phyloP scores from a whole-genome alignment of 495 filamentous ascomycete species.

The Amniculicola lignicola region DNA sequence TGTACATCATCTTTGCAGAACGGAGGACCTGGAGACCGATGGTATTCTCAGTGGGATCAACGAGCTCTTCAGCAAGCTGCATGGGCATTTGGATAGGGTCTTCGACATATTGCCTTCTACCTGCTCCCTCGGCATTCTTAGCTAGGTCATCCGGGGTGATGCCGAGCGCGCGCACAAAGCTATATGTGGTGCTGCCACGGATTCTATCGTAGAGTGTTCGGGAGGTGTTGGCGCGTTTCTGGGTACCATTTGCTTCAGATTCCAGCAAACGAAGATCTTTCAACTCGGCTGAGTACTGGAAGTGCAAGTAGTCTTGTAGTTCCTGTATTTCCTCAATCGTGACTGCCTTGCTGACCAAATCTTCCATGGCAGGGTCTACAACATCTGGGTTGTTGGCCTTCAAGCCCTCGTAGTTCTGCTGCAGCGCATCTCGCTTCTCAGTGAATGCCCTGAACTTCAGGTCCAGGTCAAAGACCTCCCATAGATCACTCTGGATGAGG shows the following conservation, averaged over 20 bases:
- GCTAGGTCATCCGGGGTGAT: conserved; percentile 86
- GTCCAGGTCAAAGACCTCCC: conserved; percentile 90
- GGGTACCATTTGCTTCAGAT: conserved; percentile 54
- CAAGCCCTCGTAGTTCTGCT: conserved; percentile 71
- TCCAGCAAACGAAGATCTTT: conserved; percentile 62
- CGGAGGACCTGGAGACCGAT: conserved; percentile 71
- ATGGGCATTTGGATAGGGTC: conserved; percentile 73
- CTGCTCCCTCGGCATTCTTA: conserved; percentile 69
- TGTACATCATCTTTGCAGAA: conserved; percentile 80
- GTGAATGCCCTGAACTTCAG: conserved; percentile 87
- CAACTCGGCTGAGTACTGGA: conserved; percentile 80
- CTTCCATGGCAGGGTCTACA: conserved; percentile 67
- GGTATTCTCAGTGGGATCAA: conserved; percentile 67
- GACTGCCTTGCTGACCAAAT: conserved; percentile 68
- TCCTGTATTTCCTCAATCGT: conserved; percentile 95
- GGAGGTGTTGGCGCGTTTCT: conserved; percentile 76
- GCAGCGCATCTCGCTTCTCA: conserved; percentile 81
- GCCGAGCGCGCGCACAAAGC: conserved; percentile 82
- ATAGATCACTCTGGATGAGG: conserved; percentile 86
- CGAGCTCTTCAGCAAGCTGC: conserved; percentile 62
- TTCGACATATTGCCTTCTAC: conserved; percentile 69
- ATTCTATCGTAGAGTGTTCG: conserved; percentile 76
- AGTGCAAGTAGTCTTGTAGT: conserved; percentile 93
- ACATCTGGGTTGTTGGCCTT: conserved; percentile 51
- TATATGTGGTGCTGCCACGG: conserved; percentile 71